Conservation (phyloP, 176 grass and related monocot genomes). For the Chloris gayana region DNA sequence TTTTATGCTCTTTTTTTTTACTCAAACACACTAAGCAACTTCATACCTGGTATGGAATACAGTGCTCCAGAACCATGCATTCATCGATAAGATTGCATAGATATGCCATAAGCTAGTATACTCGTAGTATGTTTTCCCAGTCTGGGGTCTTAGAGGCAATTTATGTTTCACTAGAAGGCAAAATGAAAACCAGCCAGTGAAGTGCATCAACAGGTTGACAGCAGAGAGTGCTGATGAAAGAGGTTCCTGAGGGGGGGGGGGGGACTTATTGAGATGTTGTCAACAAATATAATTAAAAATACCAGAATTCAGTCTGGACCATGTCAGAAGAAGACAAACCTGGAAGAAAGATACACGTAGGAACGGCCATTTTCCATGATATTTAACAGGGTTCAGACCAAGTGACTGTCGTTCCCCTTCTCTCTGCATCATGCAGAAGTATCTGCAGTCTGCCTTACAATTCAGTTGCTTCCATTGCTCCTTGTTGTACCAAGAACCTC, state of each 20-base stretch:
- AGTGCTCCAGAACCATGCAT: constrained; percentile 96
- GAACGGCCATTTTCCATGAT: constrained; percentile 84
- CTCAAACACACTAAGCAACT: constrained; percentile 6
- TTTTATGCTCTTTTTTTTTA: neutral
- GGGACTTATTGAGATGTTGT: constrained; percentile 9
- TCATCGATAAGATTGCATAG: constrained; percentile 87
- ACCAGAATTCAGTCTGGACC: constrained; percentile 23
- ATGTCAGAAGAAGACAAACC: constrained; percentile 48
- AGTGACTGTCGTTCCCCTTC: constrained; percentile 64
- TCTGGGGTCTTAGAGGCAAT: constrained; percentile 73
- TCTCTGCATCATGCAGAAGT: constrained; percentile 88
- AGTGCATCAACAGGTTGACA: constrained; percentile 74
- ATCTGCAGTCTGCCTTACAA: constrained; percentile 75
- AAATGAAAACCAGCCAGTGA: constrained; percentile 79
- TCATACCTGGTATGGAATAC: constrained; percentile 88
- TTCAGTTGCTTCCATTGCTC: constrained; percentile 82
- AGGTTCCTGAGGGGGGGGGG: constrained; percentile 77
- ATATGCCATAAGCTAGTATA: constrained; percentile 95
- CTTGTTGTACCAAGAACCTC: constrained; percentile 64
- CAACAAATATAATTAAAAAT: neutral
- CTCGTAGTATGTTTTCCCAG: constrained; percentile 76
- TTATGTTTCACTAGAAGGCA: constrained; percentile 69
- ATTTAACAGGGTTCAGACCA: constrained; percentile 34
- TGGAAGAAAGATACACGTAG: constrained; percentile 74
- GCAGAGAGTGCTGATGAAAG: constrained; percentile 73